Evolutionary conservation across 306 rosid genomes (phyloP).

Genomic region (Carpinus viminea): DNA sequence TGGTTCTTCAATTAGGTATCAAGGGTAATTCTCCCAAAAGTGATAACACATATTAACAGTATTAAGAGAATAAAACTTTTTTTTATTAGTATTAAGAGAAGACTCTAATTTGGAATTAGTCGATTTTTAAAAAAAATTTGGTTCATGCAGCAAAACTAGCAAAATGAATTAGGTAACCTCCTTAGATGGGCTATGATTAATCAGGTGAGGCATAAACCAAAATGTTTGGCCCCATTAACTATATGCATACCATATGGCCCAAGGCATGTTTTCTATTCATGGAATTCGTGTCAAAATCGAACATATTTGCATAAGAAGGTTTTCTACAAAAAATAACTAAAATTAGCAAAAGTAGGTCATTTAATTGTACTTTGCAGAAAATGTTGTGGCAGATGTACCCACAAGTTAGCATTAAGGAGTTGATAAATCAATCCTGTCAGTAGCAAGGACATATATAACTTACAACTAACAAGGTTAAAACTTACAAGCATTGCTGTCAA

Average conservation of each 20-base stretch:
- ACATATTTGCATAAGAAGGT: not conserved
- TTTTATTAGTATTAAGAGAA: too few relatives aligned
- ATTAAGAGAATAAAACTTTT: too few relatives aligned
- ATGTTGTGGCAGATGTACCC: not conserved
- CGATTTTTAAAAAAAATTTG: too few relatives aligned
- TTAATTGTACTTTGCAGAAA: not conserved
- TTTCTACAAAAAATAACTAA: not conserved
- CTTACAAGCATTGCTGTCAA: slow-evolving; percentile 13
- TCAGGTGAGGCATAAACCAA: not conserved
- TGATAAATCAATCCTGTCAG: not conserved
- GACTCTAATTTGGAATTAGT: too few relatives aligned
- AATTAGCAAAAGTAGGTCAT: not conserved
- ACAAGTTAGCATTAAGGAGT: not conserved
- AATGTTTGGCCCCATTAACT: not conserved
- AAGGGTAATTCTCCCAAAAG: not conserved
- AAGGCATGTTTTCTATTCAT: not conserved
- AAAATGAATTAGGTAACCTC: not conserved
- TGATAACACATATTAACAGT: not conserved
- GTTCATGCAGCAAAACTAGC: not conserved
- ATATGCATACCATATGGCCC: not conserved
- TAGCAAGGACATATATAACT: not conserved
- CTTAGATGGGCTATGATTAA: not conserved
- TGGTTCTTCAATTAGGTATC: not conserved
- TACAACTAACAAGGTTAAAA: slow-evolving; percentile 3
- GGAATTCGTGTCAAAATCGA: not conserved